Conservation (phyloP, 306 rosid species). For the Castanopsis chinensis region DNA sequence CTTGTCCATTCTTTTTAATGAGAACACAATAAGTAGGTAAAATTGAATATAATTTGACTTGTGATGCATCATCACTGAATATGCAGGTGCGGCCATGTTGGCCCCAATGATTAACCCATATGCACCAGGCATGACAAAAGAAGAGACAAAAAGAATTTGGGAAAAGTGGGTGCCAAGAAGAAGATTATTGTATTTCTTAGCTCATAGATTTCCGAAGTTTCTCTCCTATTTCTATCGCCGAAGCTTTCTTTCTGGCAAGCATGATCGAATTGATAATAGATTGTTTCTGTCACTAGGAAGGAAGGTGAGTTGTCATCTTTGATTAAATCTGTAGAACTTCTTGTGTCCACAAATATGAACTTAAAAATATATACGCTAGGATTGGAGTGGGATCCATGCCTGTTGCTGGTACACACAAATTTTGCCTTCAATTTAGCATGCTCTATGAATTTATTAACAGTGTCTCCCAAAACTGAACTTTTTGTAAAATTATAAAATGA, state of each 20-base stretch:
- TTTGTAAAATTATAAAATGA: background rate
- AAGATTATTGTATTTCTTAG: slow-evolving; percentile 59
- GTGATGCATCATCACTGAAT: slow-evolving; percentile 23
- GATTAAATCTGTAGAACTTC: background rate
- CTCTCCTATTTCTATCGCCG: slow-evolving; percentile 62
- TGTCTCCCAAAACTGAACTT: background rate
- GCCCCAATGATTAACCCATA: slow-evolving; percentile 88
- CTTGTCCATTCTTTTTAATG: slow-evolving; percentile 2
- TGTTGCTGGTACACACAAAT: background rate
- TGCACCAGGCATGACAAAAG: slow-evolving; percentile 68
- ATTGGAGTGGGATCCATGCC: background rate
- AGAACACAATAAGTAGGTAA: background rate
- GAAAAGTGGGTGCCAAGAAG: slow-evolving; percentile 77
- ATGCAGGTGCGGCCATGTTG: slow-evolving; percentile 82
- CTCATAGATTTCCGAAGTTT: slow-evolving; percentile 72
- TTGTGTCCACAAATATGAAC: too few relatives aligned
- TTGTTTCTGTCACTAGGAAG: slow-evolving; percentile 61
- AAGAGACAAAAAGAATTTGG: slow-evolving; percentile 78
- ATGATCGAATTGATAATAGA: slow-evolving; percentile 63
- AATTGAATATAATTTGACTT: slow-evolving; percentile 12
- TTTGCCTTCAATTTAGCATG: background rate
- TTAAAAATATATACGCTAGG: background rate
- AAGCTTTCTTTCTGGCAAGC: slow-evolving; percentile 77
- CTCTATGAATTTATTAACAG: background rate
- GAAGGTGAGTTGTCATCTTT: slow-evolving; percentile 51